phyloP scores from a whole-genome alignment of 345 rosid genomes.

The Citrus medica region DNA sequence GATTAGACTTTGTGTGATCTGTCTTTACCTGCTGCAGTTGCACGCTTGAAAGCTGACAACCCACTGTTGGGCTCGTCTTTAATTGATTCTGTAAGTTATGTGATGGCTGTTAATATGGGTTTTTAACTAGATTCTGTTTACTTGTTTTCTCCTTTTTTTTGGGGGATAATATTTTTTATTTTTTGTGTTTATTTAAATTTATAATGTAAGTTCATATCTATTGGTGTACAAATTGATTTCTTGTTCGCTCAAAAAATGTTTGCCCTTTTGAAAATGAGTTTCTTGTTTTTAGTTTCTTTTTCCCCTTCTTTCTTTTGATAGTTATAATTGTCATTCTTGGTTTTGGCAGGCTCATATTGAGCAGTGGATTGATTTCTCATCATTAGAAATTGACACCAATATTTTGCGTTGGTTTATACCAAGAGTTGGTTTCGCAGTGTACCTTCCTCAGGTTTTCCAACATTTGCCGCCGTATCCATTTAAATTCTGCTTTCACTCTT shows the following conservation, averaged over 20 bases:
- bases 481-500: not conserved
- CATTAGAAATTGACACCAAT: constrained; percentile 69
- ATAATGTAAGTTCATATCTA: not conserved
- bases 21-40: constrained; percentile 39
- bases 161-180: not conserved
- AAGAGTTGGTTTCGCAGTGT: constrained; percentile 51
- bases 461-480: not conserved
- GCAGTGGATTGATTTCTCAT: constrained; percentile 92
- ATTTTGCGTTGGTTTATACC: constrained; percentile 20
- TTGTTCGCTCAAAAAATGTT: not conserved
- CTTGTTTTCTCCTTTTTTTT: not conserved
- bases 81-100: constrained; percentile 58
- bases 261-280: not conserved
- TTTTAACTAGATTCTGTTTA: not conserved
- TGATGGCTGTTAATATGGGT: constrained; percentile 6
- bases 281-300: not conserved
- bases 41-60: constrained; percentile 63
- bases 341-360: constrained; percentile 66
- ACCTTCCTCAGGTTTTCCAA: constrained; percentile 56
- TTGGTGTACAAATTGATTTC: not conserved
- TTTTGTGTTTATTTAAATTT: not conserved
- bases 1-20: not conserved
- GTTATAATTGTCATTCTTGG: not conserved
- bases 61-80: constrained; percentile 64
- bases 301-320: not conserved